Evolutionary conservation across 495 filamentous ascomycete species (phyloP), one percentile per base, ranked within the genome.

Genomic region (Annulohypoxylon nitens): DNA sequence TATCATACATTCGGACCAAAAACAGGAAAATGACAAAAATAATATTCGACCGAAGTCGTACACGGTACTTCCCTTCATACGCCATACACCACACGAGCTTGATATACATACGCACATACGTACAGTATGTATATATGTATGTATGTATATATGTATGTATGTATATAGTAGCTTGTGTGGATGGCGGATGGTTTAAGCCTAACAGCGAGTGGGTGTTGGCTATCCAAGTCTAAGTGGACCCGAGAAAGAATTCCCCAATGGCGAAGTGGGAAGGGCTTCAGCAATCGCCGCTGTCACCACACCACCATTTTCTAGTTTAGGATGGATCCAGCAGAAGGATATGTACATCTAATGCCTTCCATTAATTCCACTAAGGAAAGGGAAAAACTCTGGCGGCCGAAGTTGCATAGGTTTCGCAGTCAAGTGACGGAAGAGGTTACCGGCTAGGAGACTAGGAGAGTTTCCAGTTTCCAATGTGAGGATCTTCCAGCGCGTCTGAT

Each of bases 41-140:
- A 68, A 68, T 68, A 75, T 75, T 75, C 58, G 72, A 75, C 67
- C 63, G 72, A 70, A 68, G 67, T 71, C 45, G 72, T 75, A 75
- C 72, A 68, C 72, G 72, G 72, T 75, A 75, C 72, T 67, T 70
- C 30, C 12, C 55, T 50, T 41, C 51, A 72, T 33, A n/a, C 48
- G 25, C 23, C 36, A 39, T 39, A 39, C 36, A 39, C 36, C 36
- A 10, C 39, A 65, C 43, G 8, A 47, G 61, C 57, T 51, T 59
- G 50, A 25, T 14, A 36, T 37, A 43, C 39, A 43, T 39, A 39
- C 36, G 36, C 8, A 39, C 11, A 14, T 43, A 43, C 39, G 14
- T 43, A 14, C 39, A 43, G 36, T 30, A 6, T 30, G 36, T 39
- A 39, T 39, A 4, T 30, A 30, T 6, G 30, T 30, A 30, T 30